Evolutionary conservation across 352 stramenopile species (phyloP).

Genomic region (Phytophthora quininea): DNA sequence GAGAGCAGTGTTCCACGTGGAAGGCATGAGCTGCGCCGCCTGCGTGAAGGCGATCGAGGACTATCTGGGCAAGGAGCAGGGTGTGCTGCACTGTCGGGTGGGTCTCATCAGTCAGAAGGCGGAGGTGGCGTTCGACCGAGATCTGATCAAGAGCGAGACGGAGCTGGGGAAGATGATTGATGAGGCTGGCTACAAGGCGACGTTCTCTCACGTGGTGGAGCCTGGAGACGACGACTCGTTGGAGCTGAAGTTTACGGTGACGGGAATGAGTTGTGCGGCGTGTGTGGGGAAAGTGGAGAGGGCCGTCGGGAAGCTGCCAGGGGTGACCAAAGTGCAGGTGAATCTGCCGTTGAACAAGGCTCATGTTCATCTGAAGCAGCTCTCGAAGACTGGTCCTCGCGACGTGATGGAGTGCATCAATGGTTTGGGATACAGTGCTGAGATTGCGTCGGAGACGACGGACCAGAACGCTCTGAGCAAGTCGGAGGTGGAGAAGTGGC

Average conservation of each 20-base stretch:
- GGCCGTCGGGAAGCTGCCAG: slow-evolving; percentile 62
- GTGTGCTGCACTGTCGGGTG: slow-evolving; percentile 81
- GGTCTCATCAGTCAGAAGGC: slow-evolving; percentile 88
- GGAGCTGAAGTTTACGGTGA: slow-evolving; percentile 80
- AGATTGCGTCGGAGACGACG: slow-evolving; percentile 57
- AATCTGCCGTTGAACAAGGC: slow-evolving; percentile 70
- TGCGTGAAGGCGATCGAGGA: slow-evolving; percentile 91
- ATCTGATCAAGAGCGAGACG: slow-evolving; percentile 61
- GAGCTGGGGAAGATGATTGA: slow-evolving; percentile 67
- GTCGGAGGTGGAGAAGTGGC: slow-evolving; percentile 81
- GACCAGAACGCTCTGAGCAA: slow-evolving; percentile 73
- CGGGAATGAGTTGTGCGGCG: slow-evolving; percentile 64
- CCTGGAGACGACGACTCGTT: slow-evolving; percentile 79
- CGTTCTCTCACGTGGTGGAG: slow-evolving; percentile 80
- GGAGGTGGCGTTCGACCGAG: slow-evolving; percentile 82
- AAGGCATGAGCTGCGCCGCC: slow-evolving; percentile 88
- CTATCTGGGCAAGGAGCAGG: slow-evolving; percentile 58
- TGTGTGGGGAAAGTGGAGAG: slow-evolving; percentile 75
- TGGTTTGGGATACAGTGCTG: slow-evolving; percentile 59
- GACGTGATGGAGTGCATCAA: slow-evolving; percentile 78
- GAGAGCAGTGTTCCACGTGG: slow-evolving; percentile 80
- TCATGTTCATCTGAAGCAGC: slow-evolving; percentile 81
- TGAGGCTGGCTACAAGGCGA: slow-evolving; percentile 79
- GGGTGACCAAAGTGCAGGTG: slow-evolving; percentile 77
- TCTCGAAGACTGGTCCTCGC: slow-evolving; percentile 73